Evolutionary conservation across 371 early-diverging fungal species (phyloP), one percentile per base, ranked within the genome.

Genomic region (Rhizopus arrhizus): DNA sequence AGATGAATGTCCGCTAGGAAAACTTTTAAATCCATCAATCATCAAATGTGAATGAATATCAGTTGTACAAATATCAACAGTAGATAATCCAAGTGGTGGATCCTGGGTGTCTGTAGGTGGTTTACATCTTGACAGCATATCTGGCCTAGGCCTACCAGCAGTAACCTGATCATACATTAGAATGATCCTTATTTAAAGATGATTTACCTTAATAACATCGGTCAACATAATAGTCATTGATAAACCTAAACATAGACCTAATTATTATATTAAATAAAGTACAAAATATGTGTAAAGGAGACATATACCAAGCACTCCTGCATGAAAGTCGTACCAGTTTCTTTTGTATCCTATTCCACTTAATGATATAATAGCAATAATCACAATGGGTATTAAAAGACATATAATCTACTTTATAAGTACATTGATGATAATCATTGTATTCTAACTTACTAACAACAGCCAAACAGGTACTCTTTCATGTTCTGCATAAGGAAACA

Each of bases 1-100:
- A 34, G 94, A 92, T 8, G 96, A 77, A 74, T 98, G 98, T 4
- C 98, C 99, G n/a, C 95, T 95, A 32, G 94, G 94, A 68, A 96
- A 98, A 65, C 91, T 89, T 74, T 90, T 91, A 73, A 93, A 87
- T 7, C 95, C 97, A 53, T 96, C 94, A 40, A 70, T 69, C 62
- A 94, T 74, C 0, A 85, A 58, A n/a, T 73, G 69, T 10, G 71
- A 40, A 65, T 82, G 69, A n/a, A 64, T 40, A 28, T 67, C 65
- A 1, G 73, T 59, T n/a, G 75, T 69, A 42, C 80, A 80, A 41
- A 80, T 80, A 10, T 72, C 64, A 1, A 79, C 69, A 42, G 78
- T 83, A 52, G 84, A 82, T 50, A 91, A 73, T 4, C 88, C 83
- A 42, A 82, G 78, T 16, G 53, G 42, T 3, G 89, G 89, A 65